phyloP scores from a whole-genome alignment of 2,329 filamentous ascomycete genomes.

The Fusarium sp. region DNA sequence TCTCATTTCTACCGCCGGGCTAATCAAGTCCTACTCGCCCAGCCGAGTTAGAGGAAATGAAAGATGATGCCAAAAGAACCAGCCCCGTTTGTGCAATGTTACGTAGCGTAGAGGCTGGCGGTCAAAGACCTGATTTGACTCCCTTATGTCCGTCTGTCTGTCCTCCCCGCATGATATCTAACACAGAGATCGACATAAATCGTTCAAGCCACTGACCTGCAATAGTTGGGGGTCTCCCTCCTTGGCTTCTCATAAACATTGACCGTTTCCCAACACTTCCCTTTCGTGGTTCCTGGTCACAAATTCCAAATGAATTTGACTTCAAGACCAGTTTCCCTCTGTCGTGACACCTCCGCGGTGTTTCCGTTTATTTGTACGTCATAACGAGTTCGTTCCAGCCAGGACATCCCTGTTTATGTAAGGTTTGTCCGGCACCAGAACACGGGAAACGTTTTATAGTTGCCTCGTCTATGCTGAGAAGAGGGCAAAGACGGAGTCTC shows the following conservation, averaged over 20 bases:
- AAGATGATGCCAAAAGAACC: background rate
- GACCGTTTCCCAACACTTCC: constrained; percentile 5
- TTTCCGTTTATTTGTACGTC: constrained; percentile 34
- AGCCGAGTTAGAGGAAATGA: constrained; percentile 6
- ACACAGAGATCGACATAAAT: constrained; percentile 15
- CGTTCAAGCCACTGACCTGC: constrained; percentile 15
- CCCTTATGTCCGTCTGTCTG: background rate
- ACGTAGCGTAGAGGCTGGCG: background rate
- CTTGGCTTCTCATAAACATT: constrained; percentile 18
- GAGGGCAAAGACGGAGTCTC: background rate
- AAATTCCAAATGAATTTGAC: background rate
- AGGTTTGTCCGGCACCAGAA: constrained; percentile 1
- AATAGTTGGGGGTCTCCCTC: background rate
- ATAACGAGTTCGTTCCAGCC: constrained; percentile 18
- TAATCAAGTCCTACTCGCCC: constrained; percentile 14
- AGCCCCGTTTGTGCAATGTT: background rate
- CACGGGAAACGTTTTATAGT: background rate
- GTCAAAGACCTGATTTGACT: constrained; percentile 7
- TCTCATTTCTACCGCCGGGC: constrained; percentile 5
- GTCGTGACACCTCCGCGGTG: constrained; percentile 17
- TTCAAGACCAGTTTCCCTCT: background rate
- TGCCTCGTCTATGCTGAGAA: background rate
- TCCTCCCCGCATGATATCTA: constrained; percentile 11
- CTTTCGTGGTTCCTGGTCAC: background rate
- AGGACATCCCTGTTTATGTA: constrained; percentile 28